These are phyloP conservation scores for Fusarium zealandicum DNA, from an alignment of 2,329 filamentous ascomycete species.

Conservation along the genomic window DNA sequence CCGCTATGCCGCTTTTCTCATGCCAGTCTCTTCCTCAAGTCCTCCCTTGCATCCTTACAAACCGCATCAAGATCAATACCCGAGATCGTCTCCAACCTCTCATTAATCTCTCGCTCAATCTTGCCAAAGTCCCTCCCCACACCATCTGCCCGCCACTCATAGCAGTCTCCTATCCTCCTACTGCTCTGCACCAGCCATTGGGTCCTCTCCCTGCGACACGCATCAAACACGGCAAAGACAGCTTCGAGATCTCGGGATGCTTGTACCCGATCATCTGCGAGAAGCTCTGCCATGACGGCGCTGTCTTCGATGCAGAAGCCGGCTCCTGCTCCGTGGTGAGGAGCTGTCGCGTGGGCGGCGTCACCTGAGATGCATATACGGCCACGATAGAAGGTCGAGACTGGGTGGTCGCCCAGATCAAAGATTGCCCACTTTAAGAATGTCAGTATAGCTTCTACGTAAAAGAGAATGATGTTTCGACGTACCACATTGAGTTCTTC, in stretches of 20 bases:
- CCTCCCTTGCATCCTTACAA: slow-evolving; percentile 9
- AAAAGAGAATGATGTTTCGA: background rate
- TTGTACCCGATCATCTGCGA: slow-evolving; percentile 51
- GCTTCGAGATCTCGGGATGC: slow-evolving; percentile 37
- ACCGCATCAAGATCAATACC: slow-evolving; percentile 12
- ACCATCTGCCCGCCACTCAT: slow-evolving; percentile 51
- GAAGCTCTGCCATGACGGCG: slow-evolving; percentile 51
- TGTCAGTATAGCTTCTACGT: background rate
- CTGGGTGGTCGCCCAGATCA: slow-evolving; percentile 53
- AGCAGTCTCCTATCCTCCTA: slow-evolving; percentile 49
- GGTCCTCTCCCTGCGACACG: slow-evolving; percentile 57
- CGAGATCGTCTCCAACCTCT: slow-evolving; percentile 20
- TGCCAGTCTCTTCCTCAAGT: background rate
- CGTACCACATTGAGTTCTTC: slow-evolving; percentile 38
- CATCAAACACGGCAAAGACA: slow-evolving; percentile 52
- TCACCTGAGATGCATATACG: slow-evolving; percentile 63
- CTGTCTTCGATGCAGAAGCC: slow-evolving; percentile 64
- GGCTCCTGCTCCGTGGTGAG: slow-evolving; percentile 65
- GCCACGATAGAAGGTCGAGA: slow-evolving; percentile 52
- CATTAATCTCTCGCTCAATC: slow-evolving; percentile 33
- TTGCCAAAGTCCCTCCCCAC: slow-evolving; percentile 22
- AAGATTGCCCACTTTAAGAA: slow-evolving; percentile 53
- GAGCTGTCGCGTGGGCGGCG: slow-evolving; percentile 68
- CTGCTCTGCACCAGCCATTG: slow-evolving; percentile 60
- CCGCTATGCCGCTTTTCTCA: background rate